phyloP scores from a whole-genome alignment of 257 asterid species.

The Cinchona pubescens region DNA sequence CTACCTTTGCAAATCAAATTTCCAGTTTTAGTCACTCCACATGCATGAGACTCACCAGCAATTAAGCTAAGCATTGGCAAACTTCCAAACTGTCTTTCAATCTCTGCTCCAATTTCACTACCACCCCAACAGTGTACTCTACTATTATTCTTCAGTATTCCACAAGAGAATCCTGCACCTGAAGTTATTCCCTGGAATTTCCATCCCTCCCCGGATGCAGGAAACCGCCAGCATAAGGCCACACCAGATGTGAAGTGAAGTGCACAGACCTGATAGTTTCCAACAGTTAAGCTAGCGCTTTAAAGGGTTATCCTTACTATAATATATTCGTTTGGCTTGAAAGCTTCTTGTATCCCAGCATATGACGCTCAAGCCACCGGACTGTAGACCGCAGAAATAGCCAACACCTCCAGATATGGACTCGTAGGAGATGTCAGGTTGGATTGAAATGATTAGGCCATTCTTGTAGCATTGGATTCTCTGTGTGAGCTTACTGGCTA shows the following conservation, averaged over 20 bases:
- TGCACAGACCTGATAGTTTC: slow-evolving; percentile 10
- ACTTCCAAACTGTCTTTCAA: slow-evolving; percentile 4
- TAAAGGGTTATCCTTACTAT: not conserved
- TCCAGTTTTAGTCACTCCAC: slow-evolving; percentile 1
- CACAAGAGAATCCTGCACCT: slow-evolving; percentile 12
- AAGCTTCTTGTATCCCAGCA: slow-evolving; percentile 1
- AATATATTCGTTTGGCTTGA: slow-evolving; percentile 3
- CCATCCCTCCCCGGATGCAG: not conserved
- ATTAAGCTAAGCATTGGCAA: slow-evolving; percentile 8
- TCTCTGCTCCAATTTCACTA: not conserved
- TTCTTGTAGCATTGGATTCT: slow-evolving; percentile 5
- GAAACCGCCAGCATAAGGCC: slow-evolving; percentile 12
- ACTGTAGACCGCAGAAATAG: slow-evolving; percentile 8
- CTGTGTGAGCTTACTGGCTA: slow-evolving; percentile 8
- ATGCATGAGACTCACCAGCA: slow-evolving; percentile 14
- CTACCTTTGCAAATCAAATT: slow-evolving; percentile 4
- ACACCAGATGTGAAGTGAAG: not conserved
- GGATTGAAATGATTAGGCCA: not conserved
- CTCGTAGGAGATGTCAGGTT: not conserved
- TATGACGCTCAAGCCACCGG: slow-evolving; percentile 2
- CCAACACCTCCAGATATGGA: slow-evolving; percentile 13
- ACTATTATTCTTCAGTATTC: not conserved
- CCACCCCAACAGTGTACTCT: slow-evolving; percentile 10
- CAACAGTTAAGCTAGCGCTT: not conserved
- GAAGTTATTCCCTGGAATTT: not conserved